Evolutionary conservation across 768 basidiomycete genomes (phyloP).

Genomic region (Auricularia heimuer): DNA sequence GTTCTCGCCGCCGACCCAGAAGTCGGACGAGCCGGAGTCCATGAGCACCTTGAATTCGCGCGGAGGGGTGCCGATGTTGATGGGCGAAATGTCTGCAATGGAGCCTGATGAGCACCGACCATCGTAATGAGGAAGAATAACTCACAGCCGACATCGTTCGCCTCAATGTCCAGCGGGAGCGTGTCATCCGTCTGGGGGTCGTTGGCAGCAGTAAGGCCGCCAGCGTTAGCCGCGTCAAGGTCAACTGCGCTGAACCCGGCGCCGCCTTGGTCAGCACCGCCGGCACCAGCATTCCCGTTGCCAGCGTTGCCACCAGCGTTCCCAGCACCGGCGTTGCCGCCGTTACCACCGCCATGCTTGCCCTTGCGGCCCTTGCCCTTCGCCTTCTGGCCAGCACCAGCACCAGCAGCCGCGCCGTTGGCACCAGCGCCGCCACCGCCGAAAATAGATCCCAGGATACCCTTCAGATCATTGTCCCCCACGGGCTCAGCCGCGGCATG

Average conservation of each 20-base stretch:
- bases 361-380: constrained; percentile 3
- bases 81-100: constrained; percentile 24
- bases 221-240: constrained; percentile 24
- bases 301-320: neutral
- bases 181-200: constrained; percentile 38
- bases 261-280: neutral
- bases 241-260: constrained; percentile 28
- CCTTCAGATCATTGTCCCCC: constrained; percentile 7
- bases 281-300: constrained; percentile 1
- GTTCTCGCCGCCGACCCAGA: constrained; percentile 52
- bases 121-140: neutral
- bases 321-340: constrained; percentile 6
- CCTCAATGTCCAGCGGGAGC: constrained; percentile 62
- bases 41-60: constrained; percentile 47
- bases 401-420: neutral
- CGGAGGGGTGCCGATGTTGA: constrained; percentile 61
- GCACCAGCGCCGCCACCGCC: constrained; percentile 4
- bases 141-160: constrained; percentile 42
- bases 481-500: constrained; percentile 4
- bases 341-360: constrained; percentile 7
- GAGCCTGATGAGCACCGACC: constrained; percentile 7
- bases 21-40: constrained; percentile 63
- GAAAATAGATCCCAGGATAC: neutral
- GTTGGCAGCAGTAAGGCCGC: constrained; percentile 34
- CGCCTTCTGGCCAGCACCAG: neutral